phyloP scores from a whole-genome alignment of 2,329 filamentous ascomycete species.

The Dothideomycetes sp. region DNA sequence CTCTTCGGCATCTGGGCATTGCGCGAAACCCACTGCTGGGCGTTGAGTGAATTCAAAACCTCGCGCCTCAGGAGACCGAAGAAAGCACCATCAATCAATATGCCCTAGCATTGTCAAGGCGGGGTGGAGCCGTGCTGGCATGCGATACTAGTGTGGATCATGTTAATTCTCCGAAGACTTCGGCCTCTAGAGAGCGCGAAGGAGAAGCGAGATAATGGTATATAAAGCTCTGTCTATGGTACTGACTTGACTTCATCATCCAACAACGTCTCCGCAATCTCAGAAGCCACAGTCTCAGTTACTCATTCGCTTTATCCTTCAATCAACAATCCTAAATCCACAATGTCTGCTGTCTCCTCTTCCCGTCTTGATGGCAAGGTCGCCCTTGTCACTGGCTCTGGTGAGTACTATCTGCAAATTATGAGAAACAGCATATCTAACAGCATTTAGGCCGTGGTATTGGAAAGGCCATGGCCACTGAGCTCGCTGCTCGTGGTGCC shows the following conservation, averaged over 20 bases:
- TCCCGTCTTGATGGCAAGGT: slow-evolving; percentile 44
- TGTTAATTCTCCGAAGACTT: not conserved
- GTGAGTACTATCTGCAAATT: slow-evolving; percentile 18
- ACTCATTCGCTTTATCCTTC: slow-evolving; percentile 7
- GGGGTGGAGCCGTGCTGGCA: not conserved
- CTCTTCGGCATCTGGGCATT: no score
- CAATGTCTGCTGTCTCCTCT: slow-evolving; percentile 30
- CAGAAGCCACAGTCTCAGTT: slow-evolving; percentile 3
- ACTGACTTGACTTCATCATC: slow-evolving; percentile 6
- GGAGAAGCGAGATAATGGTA: slow-evolving; percentile 5
- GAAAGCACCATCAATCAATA: no score
- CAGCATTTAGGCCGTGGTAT: slow-evolving; percentile 47
- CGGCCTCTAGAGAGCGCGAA: slow-evolving; percentile 4
- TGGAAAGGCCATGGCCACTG: slow-evolving; percentile 54
- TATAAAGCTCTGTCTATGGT: slow-evolving; percentile 7
- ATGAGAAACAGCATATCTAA: slow-evolving; percentile 11
- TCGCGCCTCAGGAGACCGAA: no score
- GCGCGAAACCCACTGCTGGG: no score
- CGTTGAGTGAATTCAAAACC: no score
- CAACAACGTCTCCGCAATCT: slow-evolving; percentile 1
- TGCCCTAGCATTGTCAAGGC: not conserved
- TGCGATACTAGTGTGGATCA: not conserved
- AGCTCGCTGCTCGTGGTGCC: slow-evolving; percentile 54
- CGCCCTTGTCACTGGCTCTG: slow-evolving; percentile 42
- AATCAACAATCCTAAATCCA: slow-evolving; percentile 15